phyloP scores from a whole-genome alignment of 805 yeast genomes.

The Sugiyamaella boreocaroliniensis region DNA sequence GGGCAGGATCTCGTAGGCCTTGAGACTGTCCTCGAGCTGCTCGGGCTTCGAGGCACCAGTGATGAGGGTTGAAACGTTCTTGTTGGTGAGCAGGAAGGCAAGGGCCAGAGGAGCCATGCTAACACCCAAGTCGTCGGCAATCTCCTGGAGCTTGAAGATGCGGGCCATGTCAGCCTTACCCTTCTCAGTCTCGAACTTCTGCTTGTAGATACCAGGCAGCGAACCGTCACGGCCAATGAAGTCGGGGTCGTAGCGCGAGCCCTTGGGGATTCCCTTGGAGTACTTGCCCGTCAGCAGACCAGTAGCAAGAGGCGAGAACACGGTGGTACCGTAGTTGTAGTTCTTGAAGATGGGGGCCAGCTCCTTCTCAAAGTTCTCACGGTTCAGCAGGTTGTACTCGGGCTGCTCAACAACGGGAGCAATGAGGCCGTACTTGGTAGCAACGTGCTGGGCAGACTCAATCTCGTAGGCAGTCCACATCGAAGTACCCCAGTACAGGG shows the following conservation, averaged over 20 bases:
- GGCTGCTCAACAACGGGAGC: conserved; percentile 31
- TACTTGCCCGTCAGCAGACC: conserved; percentile 32
- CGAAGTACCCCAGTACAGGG: conserved; percentile 31
- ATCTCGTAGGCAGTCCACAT: conserved; percentile 31
- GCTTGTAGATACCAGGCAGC: conserved; percentile 10
- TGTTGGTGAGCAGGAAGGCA: conserved; percentile 28
- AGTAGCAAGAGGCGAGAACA: conserved; percentile 30
- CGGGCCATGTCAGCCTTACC: conserved; percentile 23
- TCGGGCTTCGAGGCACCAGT: conserved; percentile 28
- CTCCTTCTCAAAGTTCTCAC: conserved; percentile 28
- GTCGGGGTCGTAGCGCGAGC: conserved; percentile 19
- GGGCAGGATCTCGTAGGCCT: conserved; percentile 27
- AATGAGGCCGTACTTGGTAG: conserved; percentile 27
- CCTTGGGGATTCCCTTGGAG: conserved; percentile 22
- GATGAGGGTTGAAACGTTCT: conserved; percentile 28
- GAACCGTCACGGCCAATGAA: conserved; percentile 13
- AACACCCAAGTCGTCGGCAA: conserved; percentile 26
- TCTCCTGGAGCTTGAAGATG: conserved; percentile 18
- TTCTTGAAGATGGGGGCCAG: conserved; percentile 25
- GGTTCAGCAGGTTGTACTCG: conserved; percentile 23
- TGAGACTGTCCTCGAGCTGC: conserved; percentile 26
- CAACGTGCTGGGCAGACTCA: conserved; percentile 31
- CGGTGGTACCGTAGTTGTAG: conserved; percentile 30
- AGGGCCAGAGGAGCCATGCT: conserved; percentile 28
- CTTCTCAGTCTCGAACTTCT: conserved; percentile 20